A percentile compares a stretch with the other conserved stretches of the same genome.
Conservation (phyloP, 495 filamentous ascomycete species). For the Penicillium cinerascens region DNA sequence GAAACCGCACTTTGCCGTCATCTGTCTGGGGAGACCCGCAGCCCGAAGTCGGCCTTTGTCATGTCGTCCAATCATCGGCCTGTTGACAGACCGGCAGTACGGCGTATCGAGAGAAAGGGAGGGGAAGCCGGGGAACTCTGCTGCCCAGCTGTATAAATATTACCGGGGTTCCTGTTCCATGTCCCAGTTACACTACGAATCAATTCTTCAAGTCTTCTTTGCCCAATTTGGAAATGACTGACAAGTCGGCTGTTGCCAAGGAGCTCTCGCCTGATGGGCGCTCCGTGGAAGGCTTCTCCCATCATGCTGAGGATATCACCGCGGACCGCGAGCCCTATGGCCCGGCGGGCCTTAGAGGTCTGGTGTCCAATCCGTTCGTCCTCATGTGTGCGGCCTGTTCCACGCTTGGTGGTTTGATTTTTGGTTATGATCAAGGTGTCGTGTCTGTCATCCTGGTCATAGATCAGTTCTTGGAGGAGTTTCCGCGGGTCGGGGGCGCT, state of each 20-base stretch:
- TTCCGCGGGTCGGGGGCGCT: constrained; percentile 42
- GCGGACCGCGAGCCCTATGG: constrained; percentile 43
- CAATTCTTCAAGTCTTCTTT: not conserved
- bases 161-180: not conserved
- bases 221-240: constrained; percentile 8
- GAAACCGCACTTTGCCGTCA: constrained; percentile 17
- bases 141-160: constrained; percentile 4
- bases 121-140: not conserved
- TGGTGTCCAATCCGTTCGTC: constrained; percentile 50
- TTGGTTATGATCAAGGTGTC: constrained; percentile 58
- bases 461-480: constrained; percentile 53
- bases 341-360: constrained; percentile 42
- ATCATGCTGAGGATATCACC: constrained; percentile 42
- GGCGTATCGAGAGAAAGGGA: not conserved
- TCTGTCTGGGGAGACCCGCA: constrained; percentile 2
- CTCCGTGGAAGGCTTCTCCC: constrained; percentile 30
- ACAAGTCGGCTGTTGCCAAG: constrained; percentile 12
- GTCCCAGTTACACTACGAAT: not conserved
- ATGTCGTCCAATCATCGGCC: constrained; percentile 8
- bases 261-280: constrained; percentile 16
- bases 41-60: constrained; percentile 12
- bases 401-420: constrained; percentile 53
- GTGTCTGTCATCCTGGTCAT: constrained; percentile 56
- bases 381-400: constrained; percentile 52
- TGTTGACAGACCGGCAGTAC: not conserved